A percentile compares a stretch with the other conserved stretches of the same genome.
Evolutionary conservation across 805 yeast genomes (phyloP).

Genomic region (Kodamaea laetipori): DNA sequence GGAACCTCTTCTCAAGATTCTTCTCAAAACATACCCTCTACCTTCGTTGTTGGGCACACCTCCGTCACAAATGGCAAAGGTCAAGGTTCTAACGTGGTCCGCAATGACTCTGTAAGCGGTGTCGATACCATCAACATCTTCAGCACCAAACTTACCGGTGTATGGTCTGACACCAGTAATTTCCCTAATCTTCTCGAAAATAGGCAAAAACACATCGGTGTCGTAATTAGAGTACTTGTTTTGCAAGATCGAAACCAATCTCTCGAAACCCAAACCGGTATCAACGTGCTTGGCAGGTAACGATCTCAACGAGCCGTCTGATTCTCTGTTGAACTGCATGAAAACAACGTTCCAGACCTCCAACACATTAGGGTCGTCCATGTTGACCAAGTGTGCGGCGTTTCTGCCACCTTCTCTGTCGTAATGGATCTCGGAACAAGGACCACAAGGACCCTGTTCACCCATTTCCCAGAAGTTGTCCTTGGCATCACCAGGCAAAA

Average conservation of each 20-base stretch:
- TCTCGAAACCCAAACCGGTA: conserved; percentile 98
- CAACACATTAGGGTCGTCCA: conserved; percentile 96
- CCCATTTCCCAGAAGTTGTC: conserved; percentile 99
- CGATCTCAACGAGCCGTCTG: conserved; percentile 74
- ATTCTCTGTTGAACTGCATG: conserved; percentile 94
- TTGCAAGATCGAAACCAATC: conserved; percentile 92
- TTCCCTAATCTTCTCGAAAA: conserved; percentile 83
- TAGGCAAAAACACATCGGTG: conserved; percentile 93
- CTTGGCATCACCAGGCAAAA: conserved; percentile 83
- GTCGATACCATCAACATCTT: conserved; percentile 91
- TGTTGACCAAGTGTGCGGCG: conserved; percentile 85
- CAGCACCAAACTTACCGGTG: conserved; percentile 89
- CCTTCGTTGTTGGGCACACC: conserved; percentile 99
- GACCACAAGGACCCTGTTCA: conserved; percentile 99
- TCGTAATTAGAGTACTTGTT: conserved; percentile 92
- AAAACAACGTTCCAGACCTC: conserved; percentile 98
- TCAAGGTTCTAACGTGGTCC: conserved; percentile 96
- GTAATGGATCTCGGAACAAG: conserved; percentile 96
- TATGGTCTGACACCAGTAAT: conserved; percentile 92
- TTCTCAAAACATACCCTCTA: conserved; percentile 95
- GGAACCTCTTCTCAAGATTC: conserved; percentile 97
- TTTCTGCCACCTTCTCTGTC: conserved; percentile 99
- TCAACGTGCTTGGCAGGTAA: conserved; percentile 95
- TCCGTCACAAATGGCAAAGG: conserved; percentile 96
- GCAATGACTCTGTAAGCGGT: conserved; percentile 98